These are phyloP conservation scores for Phialemonium atrogriseum DNA, from an alignment of 2,329 filamentous ascomycete genomes.

Conservation along the genomic window DNA sequence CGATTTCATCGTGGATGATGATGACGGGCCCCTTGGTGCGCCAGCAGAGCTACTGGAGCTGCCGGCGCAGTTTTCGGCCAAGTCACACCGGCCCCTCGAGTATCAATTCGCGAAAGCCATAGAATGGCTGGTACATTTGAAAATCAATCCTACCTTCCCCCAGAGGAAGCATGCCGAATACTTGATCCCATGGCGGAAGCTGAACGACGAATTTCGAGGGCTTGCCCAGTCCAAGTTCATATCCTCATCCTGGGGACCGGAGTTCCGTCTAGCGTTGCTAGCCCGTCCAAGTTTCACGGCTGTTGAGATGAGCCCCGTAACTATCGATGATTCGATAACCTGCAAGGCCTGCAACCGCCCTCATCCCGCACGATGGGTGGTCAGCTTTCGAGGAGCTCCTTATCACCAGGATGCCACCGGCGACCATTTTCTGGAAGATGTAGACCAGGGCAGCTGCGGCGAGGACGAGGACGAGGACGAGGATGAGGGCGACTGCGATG, in stretches of 20 bases:
- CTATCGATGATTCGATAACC: constrained; percentile 22
- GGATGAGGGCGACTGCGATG: constrained; percentile 30
- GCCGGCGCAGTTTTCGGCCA: constrained; percentile 60
- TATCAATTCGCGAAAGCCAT: constrained; percentile 67
- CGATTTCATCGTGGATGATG: constrained; percentile 60
- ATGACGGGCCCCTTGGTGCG: constrained; percentile 46
- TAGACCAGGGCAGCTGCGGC: constrained; percentile 28
- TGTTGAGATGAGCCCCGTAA: constrained; percentile 30
- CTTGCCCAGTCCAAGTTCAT: constrained; percentile 63
- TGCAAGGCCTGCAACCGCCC: constrained; percentile 67
- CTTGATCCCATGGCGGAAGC: constrained; percentile 57
- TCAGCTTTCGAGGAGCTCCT: constrained; percentile 56
- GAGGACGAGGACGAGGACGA: constrained; percentile 18
- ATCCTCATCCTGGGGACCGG: constrained; percentile 60
- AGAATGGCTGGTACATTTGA: constrained; percentile 76
- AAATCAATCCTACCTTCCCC: constrained; percentile 63
- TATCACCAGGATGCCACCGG: constrained; percentile 48
- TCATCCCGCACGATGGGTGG: constrained; percentile 58
- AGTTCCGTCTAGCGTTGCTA: constrained; percentile 58
- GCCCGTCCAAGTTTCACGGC: constrained; percentile 55
- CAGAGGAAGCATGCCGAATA: constrained; percentile 55
- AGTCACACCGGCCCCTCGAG: constrained; percentile 58
- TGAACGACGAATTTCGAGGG: constrained; percentile 62
- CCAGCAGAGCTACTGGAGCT: constrained; percentile 42
- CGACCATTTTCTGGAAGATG: constrained; percentile 43